Evolutionary conservation across 345 rosid genomes (phyloP).

Genomic region (Dipteronia sinensis): DNA sequence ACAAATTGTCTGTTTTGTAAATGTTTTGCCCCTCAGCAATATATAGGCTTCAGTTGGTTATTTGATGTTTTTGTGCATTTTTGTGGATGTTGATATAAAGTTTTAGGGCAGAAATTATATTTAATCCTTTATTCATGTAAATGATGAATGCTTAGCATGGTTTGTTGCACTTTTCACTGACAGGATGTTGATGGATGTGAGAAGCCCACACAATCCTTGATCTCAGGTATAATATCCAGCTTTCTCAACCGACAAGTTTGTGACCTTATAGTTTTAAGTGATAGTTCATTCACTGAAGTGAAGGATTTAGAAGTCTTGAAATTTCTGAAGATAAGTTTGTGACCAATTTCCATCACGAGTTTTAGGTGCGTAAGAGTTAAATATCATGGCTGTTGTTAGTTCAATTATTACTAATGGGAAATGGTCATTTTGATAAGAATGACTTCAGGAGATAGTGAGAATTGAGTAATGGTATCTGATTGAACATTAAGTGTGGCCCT

Average conservation of each 20-base stretch:
- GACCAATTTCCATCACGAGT: neutral
- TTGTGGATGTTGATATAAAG: neutral
- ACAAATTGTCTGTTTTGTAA: neutral
- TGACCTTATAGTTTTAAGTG: slow-evolving; percentile 3
- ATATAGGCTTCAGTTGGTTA: neutral
- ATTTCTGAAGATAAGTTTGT: neutral
- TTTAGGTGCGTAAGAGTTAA: neutral
- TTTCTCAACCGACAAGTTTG: slow-evolving; percentile 11
- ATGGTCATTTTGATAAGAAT: neutral
- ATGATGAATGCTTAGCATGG: slow-evolving; percentile 15
- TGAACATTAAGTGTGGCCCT: neutral
- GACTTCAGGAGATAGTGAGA: neutral
- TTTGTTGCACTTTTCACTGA: slow-evolving; percentile 21
- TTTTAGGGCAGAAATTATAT: neutral
- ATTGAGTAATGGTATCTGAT: neutral
- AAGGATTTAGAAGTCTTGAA: neutral
- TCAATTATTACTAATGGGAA: neutral
- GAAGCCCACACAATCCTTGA: slow-evolving; percentile 26
- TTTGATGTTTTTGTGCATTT: neutral
- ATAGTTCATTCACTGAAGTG: neutral
- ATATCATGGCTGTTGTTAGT: neutral
- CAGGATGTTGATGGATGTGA: slow-evolving; percentile 50
- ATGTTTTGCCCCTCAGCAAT: neutral
- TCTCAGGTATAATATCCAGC: slow-evolving; percentile 26
- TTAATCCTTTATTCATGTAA: neutral